Percentiles rank a stretch among this genome's conserved stretches.
These are phyloP conservation scores for Arctium lappa DNA, from an alignment of 129 eudicot genomes.

Conservation along the genomic window DNA sequence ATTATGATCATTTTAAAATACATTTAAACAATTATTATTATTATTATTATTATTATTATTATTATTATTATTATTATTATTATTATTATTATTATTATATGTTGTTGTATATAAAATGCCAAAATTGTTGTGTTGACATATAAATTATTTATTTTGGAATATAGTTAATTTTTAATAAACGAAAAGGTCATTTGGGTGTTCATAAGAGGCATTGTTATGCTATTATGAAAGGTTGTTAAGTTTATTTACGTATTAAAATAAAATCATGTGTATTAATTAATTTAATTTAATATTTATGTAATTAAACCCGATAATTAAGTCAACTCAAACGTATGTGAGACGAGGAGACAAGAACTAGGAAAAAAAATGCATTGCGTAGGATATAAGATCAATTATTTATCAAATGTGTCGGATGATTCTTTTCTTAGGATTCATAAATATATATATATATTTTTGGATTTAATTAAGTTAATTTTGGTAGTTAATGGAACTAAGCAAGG, in stretches of 20 bases:
- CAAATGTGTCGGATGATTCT: no score
- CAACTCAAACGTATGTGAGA: neutral
- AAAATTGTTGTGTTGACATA: neutral
- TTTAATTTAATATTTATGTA: neutral
- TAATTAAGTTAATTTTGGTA: no score
- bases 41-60: neutral
- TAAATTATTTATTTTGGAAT: conserved; percentile 8
- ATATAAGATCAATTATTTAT: no score
- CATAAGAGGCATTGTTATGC: conserved; percentile 21
- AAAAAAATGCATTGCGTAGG: neutral
- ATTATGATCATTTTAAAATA: neutral
- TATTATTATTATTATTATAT: neutral
- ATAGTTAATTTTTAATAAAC: neutral
- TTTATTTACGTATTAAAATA: neutral
- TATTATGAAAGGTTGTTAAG: conserved; percentile 10
- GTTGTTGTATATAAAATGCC: neutral
- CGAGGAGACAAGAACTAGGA: neutral
- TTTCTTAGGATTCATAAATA: no score
- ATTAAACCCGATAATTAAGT: neutral
- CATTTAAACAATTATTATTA: neutral
- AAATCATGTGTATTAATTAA: neutral
- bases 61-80: neutral
- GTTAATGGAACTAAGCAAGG: no score
- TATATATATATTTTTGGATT: no score
- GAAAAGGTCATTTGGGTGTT: conserved; percentile 23